A percentile compares a stretch with the other conserved stretches of the same genome.
Evolutionary conservation across 768 basidiomycete genomes (phyloP).

Genomic region (Boletus coccyginus): DNA sequence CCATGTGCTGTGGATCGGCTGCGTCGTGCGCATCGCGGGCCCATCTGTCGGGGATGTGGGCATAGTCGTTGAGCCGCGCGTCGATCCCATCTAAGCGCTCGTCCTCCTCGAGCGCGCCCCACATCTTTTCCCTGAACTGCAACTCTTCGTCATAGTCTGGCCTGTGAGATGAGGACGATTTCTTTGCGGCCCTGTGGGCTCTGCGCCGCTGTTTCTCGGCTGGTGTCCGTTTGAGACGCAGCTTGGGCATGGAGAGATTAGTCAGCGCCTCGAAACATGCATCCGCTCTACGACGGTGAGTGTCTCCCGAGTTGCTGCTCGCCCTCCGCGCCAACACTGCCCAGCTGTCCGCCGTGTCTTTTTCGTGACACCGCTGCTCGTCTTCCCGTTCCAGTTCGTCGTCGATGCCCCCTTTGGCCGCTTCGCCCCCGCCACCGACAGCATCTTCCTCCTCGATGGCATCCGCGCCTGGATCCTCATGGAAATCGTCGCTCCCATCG

Average conservation of each 20-base stretch:
- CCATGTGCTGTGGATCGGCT: slow-evolving; percentile 52
- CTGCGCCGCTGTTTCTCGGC: slow-evolving; percentile 48
- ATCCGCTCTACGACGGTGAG: slow-evolving; percentile 25
- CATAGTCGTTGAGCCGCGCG: slow-evolving; percentile 62
- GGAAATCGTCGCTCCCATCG: slow-evolving; percentile 64
- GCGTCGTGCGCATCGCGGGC: slow-evolving; percentile 38
- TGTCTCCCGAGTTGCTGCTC: background rate
- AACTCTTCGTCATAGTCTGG: slow-evolving; percentile 59
- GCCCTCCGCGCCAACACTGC: background rate
- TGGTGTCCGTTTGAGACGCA: slow-evolving; percentile 62
- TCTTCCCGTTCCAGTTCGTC: slow-evolving; percentile 41
- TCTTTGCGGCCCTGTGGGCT: slow-evolving; percentile 46
- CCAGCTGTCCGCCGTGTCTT: slow-evolving; percentile 45
- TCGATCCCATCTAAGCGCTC: slow-evolving; percentile 59
- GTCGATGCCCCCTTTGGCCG: slow-evolving; percentile 81
- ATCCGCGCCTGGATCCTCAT: slow-evolving; percentile 70
- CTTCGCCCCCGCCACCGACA: slow-evolving; percentile 50
- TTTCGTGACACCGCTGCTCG: slow-evolving; percentile 37
- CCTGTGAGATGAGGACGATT: too few species aligned
- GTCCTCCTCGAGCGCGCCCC: slow-evolving; percentile 70
- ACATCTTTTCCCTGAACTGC: slow-evolving; percentile 70
- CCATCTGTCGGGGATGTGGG: slow-evolving; percentile 76
- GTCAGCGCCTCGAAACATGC: slow-evolving; percentile 23
- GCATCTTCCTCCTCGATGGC: slow-evolving; percentile 56
- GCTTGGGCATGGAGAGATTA: slow-evolving; percentile 39